Percentiles rank a stretch among this genome's conserved stretches.
Conservation (phyloP, 2,329 filamentous ascomycete species). For the Diaporthe aspalathi region DNA sequence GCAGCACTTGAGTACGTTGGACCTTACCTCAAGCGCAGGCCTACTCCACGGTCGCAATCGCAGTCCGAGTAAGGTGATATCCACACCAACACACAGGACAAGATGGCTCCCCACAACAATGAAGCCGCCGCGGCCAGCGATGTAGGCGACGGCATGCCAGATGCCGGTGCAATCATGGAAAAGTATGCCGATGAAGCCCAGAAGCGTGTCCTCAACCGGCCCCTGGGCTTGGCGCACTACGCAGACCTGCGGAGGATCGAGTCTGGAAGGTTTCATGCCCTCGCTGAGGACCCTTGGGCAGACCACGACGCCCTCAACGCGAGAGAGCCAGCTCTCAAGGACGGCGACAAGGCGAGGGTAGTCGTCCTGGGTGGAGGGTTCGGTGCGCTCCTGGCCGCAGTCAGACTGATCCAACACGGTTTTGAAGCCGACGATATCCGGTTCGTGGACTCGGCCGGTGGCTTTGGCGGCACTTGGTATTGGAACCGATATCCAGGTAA, state of each 20-base stretch:
- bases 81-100: neutral
- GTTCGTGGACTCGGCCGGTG: slow-evolving; percentile 27
- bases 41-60: neutral
- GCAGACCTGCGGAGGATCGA: slow-evolving; percentile 43
- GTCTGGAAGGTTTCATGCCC: slow-evolving; percentile 39
- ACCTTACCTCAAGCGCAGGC: neutral
- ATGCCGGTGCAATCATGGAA: slow-evolving; percentile 23
- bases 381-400: slow-evolving; percentile 48
- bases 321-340: slow-evolving; percentile 17
- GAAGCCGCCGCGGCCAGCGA: neutral
- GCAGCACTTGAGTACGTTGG: neutral
- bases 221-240: slow-evolving; percentile 50
- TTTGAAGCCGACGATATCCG: slow-evolving; percentile 51
- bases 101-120: neutral
- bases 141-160: neutral
- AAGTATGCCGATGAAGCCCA: slow-evolving; percentile 50
- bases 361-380: slow-evolving; percentile 50
- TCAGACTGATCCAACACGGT: slow-evolving; percentile 51
- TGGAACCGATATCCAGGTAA: slow-evolving; percentile 24
- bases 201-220: slow-evolving; percentile 46
- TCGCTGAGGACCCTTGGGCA: slow-evolving; percentile 51
- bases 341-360: slow-evolving; percentile 16
- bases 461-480: slow-evolving; percentile 24
- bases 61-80: neutral
- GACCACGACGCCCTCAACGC: slow-evolving; percentile 48